These are phyloP conservation scores for Scenedesmus sp. DNA, from an alignment of 163 green algal genomes.

Conservation along the genomic window DNA sequence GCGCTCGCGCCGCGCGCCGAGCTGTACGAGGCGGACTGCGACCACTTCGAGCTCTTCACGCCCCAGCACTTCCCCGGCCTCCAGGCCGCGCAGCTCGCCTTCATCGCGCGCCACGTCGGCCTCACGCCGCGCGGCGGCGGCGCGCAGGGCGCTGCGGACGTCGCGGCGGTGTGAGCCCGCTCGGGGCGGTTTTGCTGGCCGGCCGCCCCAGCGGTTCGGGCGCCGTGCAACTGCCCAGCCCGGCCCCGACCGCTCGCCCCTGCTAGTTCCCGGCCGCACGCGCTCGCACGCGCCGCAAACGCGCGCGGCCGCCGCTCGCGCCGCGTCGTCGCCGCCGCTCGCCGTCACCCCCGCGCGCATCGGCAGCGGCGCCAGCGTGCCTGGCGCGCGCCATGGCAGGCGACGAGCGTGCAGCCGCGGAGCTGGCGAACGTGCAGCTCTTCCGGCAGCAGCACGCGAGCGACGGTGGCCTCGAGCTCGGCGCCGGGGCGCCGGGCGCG, in stretches of 20 bases:
- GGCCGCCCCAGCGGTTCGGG: too few species aligned
- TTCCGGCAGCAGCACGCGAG: not conserved
- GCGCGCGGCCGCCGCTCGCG: too few species aligned
- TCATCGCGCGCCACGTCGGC: constrained; percentile 20
- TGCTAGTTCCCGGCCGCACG: too few species aligned
- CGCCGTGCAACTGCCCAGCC: too few species aligned
- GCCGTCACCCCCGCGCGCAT: too few species aligned
- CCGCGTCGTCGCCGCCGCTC: too few species aligned
- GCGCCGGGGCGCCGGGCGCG: not conserved
- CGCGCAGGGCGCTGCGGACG: too few species aligned
- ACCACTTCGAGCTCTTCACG: constrained; percentile 46
- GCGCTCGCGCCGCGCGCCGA: not conserved
- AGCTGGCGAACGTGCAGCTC: not conserved
- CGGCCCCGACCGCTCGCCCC: too few species aligned
- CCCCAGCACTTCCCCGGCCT: constrained; percentile 23
- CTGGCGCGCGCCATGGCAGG: not conserved
- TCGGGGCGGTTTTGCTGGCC: too few species aligned
- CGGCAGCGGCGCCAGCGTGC: not conserved
- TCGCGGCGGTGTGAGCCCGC: too few species aligned
- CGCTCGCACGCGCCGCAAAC: too few species aligned
- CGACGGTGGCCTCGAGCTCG: not conserved
- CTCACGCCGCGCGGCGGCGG: too few species aligned
- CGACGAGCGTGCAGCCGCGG: not conserved
- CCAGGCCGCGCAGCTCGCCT: constrained; percentile 29
- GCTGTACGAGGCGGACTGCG: constrained; percentile 27